A percentile compares a stretch with the other conserved stretches of the same genome.
Evolutionary conservation across 2,329 filamentous ascomycete genomes (phyloP).

Genomic region (Xylariaceae sp.): DNA sequence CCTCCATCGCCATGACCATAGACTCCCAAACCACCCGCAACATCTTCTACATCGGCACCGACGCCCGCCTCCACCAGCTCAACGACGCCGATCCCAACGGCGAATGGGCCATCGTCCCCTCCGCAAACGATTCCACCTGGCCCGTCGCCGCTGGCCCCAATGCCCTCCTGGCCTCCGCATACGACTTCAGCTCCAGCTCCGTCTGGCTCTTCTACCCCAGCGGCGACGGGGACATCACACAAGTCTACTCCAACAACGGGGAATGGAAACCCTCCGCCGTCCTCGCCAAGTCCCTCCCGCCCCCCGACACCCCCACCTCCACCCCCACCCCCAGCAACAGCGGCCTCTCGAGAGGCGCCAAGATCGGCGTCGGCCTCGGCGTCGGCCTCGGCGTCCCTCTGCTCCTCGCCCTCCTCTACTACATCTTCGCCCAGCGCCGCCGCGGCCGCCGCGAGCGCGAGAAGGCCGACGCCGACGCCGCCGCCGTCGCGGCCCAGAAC

Average conservation of each 20-base stretch:
- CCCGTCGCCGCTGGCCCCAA: conserved; percentile 28
- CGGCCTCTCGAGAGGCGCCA: conserved; percentile 6
- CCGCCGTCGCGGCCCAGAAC: conserved; percentile 2
- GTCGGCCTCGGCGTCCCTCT: conserved; percentile 23
- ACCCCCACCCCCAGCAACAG: background rate
- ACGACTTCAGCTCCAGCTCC: conserved; percentile 15
- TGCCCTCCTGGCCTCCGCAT: conserved; percentile 23
- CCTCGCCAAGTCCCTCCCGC: conserved; percentile 11
- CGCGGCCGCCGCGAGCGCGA: conserved; percentile 1
- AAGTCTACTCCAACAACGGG: conserved; percentile 19
- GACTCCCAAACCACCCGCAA: conserved; percentile 6
- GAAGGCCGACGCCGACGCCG: conserved; percentile 5
- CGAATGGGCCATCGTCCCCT: conserved; percentile 16
- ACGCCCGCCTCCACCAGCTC: conserved; percentile 25
- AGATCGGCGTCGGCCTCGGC: conserved; percentile 17
- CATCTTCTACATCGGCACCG: conserved; percentile 19
- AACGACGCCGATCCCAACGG: conserved; percentile 15
- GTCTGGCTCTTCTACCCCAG: conserved; percentile 31
- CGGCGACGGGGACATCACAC: conserved; percentile 18
- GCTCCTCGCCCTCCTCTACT: conserved; percentile 17
- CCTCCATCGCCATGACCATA: conserved; percentile 5
- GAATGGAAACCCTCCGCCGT: conserved; percentile 23
- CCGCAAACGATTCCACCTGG: conserved; percentile 20
- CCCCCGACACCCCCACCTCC: background rate
- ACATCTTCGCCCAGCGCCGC: conserved; percentile 10